Evolutionary conservation across 2,329 filamentous ascomycete genomes (phyloP), one percentile per base, ranked within the genome.

Genomic region (Chrysosporium keratinophilum): DNA sequence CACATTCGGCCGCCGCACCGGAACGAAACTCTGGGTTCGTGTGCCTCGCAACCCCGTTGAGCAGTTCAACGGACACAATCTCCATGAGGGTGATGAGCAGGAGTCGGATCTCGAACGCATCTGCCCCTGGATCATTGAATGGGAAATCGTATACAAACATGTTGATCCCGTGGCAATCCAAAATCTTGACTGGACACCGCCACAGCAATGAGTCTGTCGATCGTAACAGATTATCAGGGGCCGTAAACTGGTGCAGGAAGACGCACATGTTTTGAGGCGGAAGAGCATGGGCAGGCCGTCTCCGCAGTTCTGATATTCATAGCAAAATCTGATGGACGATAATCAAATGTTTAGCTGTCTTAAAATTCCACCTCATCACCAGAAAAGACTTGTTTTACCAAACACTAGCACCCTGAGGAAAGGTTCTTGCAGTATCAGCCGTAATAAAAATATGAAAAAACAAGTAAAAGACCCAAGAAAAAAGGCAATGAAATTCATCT

Each of bases 61-160:
- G 10, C 37, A 12, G 11, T 35, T 14, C 19, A 40, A 17, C 3
- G 20, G 1, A 2, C 1, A 17, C 19, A 28, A 6, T 9, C 19
- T 19, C 34, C 14, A 33, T 19, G n/a, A 28, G 7, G n/a, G 12
- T 20, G 17, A 45, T 2, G 50, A 15, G 2, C 28, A 43, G 15
- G 23, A 43, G 5, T n/a, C 28, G 5, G 15, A 39, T 7, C 17
- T 46, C 71, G 0, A 47, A 76, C 28, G 74, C 73, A 17, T 61
- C 68, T 17, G 28, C 42, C 52, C 17, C 33, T 65, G 63, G 61
- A 60, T 35, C n/a, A 42, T 72, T 5, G 58, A 58, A n/a, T 72
- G 67, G 63, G 63, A 70, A 53, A 70, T 70, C 64, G 65, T 61
- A 59, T 72, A 67, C 61, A 72, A 71, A 62, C 65, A 61, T 58